A percentile compares a stretch with the other conserved stretches of the same genome.
These are phyloP conservation scores for Hyaloperonospora arabidopsidis DNA, from an alignment of 352 stramenopile genomes.

Conservation along the genomic window DNA sequence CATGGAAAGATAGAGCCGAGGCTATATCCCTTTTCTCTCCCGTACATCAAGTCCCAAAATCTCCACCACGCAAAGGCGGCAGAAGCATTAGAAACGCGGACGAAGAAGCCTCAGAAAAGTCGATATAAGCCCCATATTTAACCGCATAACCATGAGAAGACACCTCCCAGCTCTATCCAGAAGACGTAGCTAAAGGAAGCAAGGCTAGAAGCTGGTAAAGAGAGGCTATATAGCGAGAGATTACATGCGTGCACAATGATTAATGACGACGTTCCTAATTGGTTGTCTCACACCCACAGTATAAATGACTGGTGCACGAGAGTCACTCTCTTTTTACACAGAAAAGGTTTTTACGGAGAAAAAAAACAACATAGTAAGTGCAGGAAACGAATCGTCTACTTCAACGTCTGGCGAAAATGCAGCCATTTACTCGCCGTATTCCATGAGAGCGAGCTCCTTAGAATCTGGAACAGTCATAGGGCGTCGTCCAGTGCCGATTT, in stretches of 20 bases:
- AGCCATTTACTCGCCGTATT: constrained; percentile 71
- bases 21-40: constrained; percentile 21
- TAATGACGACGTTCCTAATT: neutral
- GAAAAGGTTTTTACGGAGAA: constrained; percentile 17
- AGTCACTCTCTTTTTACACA: constrained; percentile 10
- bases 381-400: constrained; percentile 10
- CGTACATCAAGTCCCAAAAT: constrained; percentile 21
- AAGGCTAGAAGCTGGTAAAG: constrained; percentile 65
- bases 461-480: constrained; percentile 41
- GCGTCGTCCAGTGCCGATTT: constrained; percentile 7
- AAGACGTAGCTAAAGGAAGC: constrained; percentile 17
- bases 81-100: constrained; percentile 20
- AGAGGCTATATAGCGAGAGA: constrained; percentile 25
- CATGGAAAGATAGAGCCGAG: constrained; percentile 11
- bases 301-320: constrained; percentile 9
- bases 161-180: constrained; percentile 17
- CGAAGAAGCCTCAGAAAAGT: constrained; percentile 27
- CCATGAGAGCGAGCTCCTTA: constrained; percentile 59
- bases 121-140: constrained; percentile 69
- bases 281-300: constrained; percentile 4
- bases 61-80: constrained; percentile 7
- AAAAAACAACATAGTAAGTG: constrained; percentile 13
- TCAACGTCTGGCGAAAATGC: no score
- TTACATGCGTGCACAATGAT: neutral
- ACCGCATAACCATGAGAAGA: constrained; percentile 43